Conservation (phyloP, 2,329 filamentous ascomycete species). For the Colletotrichum incanum region DNA sequence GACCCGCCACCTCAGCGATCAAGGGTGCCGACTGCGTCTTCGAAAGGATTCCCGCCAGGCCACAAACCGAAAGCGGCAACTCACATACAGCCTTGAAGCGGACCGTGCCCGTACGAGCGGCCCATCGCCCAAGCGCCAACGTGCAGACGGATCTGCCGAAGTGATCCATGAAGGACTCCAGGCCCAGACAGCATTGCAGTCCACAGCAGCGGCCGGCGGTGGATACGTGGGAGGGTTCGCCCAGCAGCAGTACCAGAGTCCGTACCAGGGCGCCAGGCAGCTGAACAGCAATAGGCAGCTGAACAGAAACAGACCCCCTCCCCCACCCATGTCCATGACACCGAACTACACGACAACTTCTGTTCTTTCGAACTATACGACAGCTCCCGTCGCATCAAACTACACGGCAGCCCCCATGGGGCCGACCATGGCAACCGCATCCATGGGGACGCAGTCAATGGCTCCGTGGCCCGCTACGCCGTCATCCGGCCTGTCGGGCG, state of each 20-base stretch:
- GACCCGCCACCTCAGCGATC: conserved; percentile 87
- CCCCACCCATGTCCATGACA: neutral
- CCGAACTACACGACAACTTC: neutral
- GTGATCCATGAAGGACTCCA: neutral
- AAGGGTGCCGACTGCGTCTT: conserved; percentile 86
- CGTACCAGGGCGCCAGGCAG: conserved; percentile 4
- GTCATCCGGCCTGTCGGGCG: conserved; percentile 3
- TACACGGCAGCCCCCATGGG: neutral
- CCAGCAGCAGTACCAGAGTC: conserved; percentile 3
- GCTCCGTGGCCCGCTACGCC: conserved; percentile 2
- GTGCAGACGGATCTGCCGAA: neutral
- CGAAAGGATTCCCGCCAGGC: conserved; percentile 83
- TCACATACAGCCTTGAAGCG: conserved; percentile 5
- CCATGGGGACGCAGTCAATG: neutral
- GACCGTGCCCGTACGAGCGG: neutral
- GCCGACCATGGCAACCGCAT: neutral
- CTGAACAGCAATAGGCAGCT: neutral
- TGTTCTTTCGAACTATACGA: neutral
- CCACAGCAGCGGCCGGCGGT: neutral
- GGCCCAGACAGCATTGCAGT: neutral
- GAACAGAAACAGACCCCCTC: neutral
- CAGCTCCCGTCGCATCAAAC: neutral
- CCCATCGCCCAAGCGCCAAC: neutral
- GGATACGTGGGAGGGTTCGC: neutral
- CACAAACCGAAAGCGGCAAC: conserved; percentile 60